Conservation (phyloP, 2,329 filamentous ascomycete species). For the Scedosporium apiospermum region DNA sequence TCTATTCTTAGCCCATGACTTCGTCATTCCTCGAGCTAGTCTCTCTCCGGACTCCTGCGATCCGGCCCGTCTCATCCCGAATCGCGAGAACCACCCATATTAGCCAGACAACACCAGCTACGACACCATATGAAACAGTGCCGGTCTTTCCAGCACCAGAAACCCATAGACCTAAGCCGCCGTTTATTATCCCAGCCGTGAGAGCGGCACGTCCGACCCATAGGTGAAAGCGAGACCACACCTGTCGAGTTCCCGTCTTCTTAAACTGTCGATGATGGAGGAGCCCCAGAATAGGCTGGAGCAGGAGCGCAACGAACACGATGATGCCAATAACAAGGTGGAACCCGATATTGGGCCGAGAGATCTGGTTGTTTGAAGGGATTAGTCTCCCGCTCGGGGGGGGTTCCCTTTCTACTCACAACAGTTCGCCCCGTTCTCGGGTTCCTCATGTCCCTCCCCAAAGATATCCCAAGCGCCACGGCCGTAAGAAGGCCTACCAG, state of each 20-base stretch:
- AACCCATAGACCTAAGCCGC: constrained; percentile 31
- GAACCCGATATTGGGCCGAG: constrained; percentile 21
- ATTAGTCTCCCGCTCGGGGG: too few relatives aligned
- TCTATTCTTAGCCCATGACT: not conserved
- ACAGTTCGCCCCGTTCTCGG: not conserved
- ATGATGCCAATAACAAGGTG: constrained; percentile 39
- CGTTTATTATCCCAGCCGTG: constrained; percentile 33
- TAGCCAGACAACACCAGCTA: constrained; percentile 26
- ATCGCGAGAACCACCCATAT: constrained; percentile 26
- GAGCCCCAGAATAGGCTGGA: constrained; percentile 32
- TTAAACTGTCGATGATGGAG: constrained; percentile 33
- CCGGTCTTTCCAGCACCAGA: constrained; percentile 17
- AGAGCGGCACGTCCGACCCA: constrained; percentile 30
- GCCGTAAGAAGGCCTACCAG: constrained; percentile 27
- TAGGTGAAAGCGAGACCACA: constrained; percentile 33
- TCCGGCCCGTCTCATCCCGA: constrained; percentile 16
- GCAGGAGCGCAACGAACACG: constrained; percentile 25
- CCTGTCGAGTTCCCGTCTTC: constrained; percentile 23
- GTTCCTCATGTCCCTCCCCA: constrained; percentile 23
- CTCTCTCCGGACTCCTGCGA: not conserved
- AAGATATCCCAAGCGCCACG: constrained; percentile 31
- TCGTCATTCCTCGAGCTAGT: not conserved
- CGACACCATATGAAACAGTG: constrained; percentile 27
- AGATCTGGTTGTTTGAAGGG: constrained; percentile 15
- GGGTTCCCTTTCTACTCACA: not conserved